Evolutionary conservation across 2,329 filamentous ascomycete species (phyloP), one percentile per base, ranked within the genome.

Genomic region (Chaetomium strumarium): DNA sequence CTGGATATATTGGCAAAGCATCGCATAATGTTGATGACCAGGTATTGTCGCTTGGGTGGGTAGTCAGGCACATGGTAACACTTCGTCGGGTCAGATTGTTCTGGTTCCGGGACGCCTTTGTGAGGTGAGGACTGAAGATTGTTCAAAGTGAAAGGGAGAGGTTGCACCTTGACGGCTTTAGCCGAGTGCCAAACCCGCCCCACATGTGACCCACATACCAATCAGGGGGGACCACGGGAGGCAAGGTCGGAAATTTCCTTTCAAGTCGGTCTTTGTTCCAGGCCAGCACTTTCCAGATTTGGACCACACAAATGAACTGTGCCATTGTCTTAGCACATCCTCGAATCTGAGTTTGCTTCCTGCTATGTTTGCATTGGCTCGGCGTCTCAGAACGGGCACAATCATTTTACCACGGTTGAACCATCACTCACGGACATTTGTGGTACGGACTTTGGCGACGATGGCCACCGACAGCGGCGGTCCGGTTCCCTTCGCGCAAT

Each of bases 401-500:
- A 17, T 30, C 14, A 33, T 53, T 19, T 20, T 47, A 5, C 4
- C n/a, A 11, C 20, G 10, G 7, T 13, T 43, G 2, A 42, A 31
- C 42, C 43, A 37, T 19, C 40, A 19, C 6, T 8, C 34, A 10
- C 40, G 34, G 3, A 14, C 42, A 16, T 6, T 50, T 3, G 19
- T 51, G 7, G 17, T 24, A 12, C 49, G 47, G 39, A 49, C 45
- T 1, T 17, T 53, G 2, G 38, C 44, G 1, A 49, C 48, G 30
- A 55, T 53, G 48, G 30, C 50, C 16, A 31, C 20, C 48, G 51
- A 46, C 33, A 38, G 36, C 34, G 34, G 34, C 42, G 29, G n/a
- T 6, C 40, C 53, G 30, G 42, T 53, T 13, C 39, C 55, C 13
- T 62, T 54, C 19, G 45, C 59, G n/a, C 24, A 55, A 17, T 46